Evolutionary conservation across 83 land plant genomes (phyloP).

Genomic region (Picea abies): DNA sequence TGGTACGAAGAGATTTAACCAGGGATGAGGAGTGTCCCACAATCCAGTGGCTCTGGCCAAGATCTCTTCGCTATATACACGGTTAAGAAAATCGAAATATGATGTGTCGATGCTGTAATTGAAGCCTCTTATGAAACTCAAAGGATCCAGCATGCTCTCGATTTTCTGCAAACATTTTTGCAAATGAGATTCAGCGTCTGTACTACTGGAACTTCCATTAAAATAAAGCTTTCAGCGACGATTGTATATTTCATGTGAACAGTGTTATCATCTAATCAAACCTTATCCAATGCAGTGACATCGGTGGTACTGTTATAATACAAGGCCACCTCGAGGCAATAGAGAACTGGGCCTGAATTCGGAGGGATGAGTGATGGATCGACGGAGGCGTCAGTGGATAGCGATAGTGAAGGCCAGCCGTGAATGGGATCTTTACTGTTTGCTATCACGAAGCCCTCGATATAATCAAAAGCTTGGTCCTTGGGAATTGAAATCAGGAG

Average conservation of each 20-base stretch:
- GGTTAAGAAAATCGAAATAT: conserved; percentile 62
- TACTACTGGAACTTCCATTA: too few relatives aligned
- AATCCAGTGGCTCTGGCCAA: conserved; percentile 51
- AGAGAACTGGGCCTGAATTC: conserved; percentile 46
- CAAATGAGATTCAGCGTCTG: too few relatives aligned
- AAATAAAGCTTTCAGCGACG: too few relatives aligned
- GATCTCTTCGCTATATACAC: conserved; percentile 63
- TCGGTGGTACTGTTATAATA: conserved; percentile 29
- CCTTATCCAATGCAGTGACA: conserved; percentile 29
- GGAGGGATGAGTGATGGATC: conserved; percentile 35
- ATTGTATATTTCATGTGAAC: too few relatives aligned
- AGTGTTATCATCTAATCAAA: not conserved
- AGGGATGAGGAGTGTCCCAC: conserved; percentile 82
- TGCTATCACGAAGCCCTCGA: conserved; percentile 73
- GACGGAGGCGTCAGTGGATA: conserved; percentile 29
- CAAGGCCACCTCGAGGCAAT: conserved; percentile 50
- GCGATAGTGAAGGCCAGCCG: conserved; percentile 57
- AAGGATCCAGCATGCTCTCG: conserved; percentile 30
- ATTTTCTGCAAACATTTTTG: conserved; percentile 29
- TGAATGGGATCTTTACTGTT: conserved; percentile 61
- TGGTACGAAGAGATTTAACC: conserved; percentile 59
- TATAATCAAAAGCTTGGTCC: conserved; percentile 56
- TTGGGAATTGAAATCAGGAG: conserved; percentile 31
- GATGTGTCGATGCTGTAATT: conserved; percentile 49
- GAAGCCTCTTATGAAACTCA: conserved; percentile 42